Conservation (phyloP, 768 basidiomycete species). For the Serendipita vermifera region DNA sequence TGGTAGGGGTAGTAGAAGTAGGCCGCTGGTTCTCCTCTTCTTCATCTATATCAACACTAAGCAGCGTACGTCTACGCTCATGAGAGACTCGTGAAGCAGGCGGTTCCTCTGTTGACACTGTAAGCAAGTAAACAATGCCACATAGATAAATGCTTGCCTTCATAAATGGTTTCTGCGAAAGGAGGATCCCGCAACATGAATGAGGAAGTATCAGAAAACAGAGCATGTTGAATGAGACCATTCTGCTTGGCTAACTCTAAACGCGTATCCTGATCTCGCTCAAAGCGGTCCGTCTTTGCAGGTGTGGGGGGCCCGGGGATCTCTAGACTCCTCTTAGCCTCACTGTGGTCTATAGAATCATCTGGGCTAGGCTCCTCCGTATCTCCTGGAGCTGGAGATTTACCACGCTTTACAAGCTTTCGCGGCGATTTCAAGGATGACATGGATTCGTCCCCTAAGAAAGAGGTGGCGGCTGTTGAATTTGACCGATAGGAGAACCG, state of each 20-base stretch:
- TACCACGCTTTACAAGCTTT: constrained; percentile 24
- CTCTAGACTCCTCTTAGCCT: too few species aligned
- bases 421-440: constrained; percentile 34
- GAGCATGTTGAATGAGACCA: constrained; percentile 59
- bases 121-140: constrained; percentile 5
- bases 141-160: constrained; percentile 37
- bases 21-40: neutral
- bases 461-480: constrained; percentile 48
- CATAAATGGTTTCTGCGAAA: constrained; percentile 58
- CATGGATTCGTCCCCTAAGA: constrained; percentile 47
- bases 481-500: constrained; percentile 62
- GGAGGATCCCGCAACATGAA: neutral
- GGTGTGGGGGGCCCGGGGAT: too few species aligned
- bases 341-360: too few species aligned
- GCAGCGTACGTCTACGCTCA: neutral
- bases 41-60: neutral
- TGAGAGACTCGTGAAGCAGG: constrained; percentile 29
- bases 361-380: too few species aligned
- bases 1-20: neutral
- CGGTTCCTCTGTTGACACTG: constrained; percentile 39
- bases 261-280: constrained; percentile 61
- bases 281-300: constrained; percentile 60
- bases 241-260: constrained; percentile 76
- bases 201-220: constrained; percentile 19
- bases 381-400: constrained; percentile 26